phyloP scores from a whole-genome alignment of 345 rosid genomes.

The Melaleuca alternifolia region DNA sequence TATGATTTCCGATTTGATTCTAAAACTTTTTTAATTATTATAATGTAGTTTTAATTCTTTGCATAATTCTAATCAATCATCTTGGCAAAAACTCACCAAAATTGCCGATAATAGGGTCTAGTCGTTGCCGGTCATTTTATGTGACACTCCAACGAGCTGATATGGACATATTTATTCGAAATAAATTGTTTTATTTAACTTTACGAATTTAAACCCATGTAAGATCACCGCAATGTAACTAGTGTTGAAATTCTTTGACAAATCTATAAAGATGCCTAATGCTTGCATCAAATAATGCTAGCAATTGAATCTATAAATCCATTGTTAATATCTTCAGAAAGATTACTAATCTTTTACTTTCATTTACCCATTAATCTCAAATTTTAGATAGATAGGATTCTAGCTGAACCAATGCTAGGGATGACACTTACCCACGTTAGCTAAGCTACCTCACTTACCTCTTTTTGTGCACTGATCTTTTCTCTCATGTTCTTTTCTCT shows the following conservation, averaged over 20 bases:
- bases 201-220: rapidly evolving
- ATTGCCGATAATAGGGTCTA: rapidly evolving
- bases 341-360: background rate
- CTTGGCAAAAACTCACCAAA: background rate
- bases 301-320: background rate
- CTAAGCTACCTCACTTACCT: background rate
- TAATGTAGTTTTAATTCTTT: background rate
- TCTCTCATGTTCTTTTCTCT: background rate
- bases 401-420: background rate
- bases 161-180: background rate
- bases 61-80: background rate
- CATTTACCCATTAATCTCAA: background rate
- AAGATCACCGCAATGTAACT: background rate
- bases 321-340: background rate
- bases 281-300: background rate
- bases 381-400: background rate
- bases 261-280: background rate
- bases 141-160: rapidly evolving
- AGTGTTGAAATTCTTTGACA: background rate
- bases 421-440: background rate
- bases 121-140: rapidly evolving
- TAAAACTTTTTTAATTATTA: background rate
- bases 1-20: background rate
- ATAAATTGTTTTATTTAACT: background rate
- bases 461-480: background rate